phyloP scores from a whole-genome alignment of 179 eudicot species.

The Nepenthes alata region DNA sequence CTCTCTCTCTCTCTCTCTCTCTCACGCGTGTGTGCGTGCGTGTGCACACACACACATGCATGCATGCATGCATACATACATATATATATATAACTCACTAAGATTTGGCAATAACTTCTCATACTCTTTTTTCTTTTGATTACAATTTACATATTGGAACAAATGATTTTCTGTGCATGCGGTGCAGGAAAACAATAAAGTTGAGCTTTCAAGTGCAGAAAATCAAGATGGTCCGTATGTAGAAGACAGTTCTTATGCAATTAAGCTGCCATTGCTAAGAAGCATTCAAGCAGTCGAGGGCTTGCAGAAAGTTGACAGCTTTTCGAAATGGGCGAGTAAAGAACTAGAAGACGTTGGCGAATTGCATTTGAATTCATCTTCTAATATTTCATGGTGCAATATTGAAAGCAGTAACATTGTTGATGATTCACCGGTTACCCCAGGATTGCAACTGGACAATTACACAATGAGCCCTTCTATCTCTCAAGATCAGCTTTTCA shows the following conservation, averaged over 20 bases:
- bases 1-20: too few relatives aligned
- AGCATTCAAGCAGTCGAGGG: conserved; percentile 22
- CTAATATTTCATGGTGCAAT: conserved; percentile 45
- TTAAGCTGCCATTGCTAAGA: conserved; percentile 26
- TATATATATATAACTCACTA: too few relatives aligned
- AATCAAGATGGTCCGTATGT: conserved; percentile 10
- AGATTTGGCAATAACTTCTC: too few relatives aligned
- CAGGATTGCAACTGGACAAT: conserved; percentile 27
- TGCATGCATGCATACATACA: too few relatives aligned
- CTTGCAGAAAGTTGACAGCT: conserved; percentile 66
- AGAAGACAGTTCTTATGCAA: conserved; percentile 9
- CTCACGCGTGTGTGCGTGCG: too few relatives aligned
- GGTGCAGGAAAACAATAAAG: conserved; percentile 20
- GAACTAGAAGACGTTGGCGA: conserved; percentile 49
- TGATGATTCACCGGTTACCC: conserved; percentile 29
- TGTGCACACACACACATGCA: too few relatives aligned
- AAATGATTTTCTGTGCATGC: not conserved
- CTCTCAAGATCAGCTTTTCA: conserved; percentile 66
- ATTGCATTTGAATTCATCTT: conserved; percentile 33
- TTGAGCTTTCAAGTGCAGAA: conserved; percentile 18
- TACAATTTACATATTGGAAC: too few relatives aligned
- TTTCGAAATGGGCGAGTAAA: conserved; percentile 58
- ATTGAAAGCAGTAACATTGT: conserved; percentile 31
- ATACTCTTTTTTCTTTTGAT: too few relatives aligned
- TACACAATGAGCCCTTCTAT: conserved; percentile 53